Evolutionary conservation across 2,329 filamentous ascomycete genomes (phyloP).

Genomic region (Aspergillus phoenicis): DNA sequence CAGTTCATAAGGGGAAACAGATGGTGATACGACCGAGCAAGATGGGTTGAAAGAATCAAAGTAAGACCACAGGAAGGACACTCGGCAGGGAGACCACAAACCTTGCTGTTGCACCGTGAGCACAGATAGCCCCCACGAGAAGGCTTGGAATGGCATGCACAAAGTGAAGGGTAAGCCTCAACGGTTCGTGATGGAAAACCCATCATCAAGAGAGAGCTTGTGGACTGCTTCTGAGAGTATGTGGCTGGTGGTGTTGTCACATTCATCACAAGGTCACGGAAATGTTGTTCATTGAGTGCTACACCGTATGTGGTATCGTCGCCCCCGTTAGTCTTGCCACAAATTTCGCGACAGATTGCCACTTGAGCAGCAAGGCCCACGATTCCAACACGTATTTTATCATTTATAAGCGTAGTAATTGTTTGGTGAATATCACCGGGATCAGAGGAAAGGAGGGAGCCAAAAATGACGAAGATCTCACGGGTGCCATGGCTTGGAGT

Average conservation of each 20-base stretch:
- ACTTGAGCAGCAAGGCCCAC: slow-evolving; percentile 91
- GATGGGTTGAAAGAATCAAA: slow-evolving; percentile 88
- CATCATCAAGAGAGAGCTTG: slow-evolving; percentile 81
- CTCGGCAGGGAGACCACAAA: slow-evolving; percentile 85
- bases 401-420: slow-evolving; percentile 73
- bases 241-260: slow-evolving; percentile 88
- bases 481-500: slow-evolving; percentile 90
- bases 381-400: slow-evolving; percentile 84
- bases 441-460: slow-evolving; percentile 85
- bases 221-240: slow-evolving; percentile 57
- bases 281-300: slow-evolving; percentile 83
- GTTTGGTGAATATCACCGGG: slow-evolving; percentile 95
- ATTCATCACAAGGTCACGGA: slow-evolving; percentile 83
- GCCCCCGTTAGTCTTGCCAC: slow-evolving; percentile 81
- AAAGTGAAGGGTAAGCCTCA: slow-evolving; percentile 72
- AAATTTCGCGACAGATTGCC: slow-evolving; percentile 87
- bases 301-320: slow-evolving; percentile 74
- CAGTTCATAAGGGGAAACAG: slow-evolving; percentile 89
- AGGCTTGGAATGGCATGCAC: slow-evolving; percentile 85
- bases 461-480: slow-evolving; percentile 89
- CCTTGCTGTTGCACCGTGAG: slow-evolving; percentile 83
- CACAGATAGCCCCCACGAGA: slow-evolving; percentile 85
- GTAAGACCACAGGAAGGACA: slow-evolving; percentile 91
- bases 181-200: slow-evolving; percentile 89
- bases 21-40: slow-evolving; percentile 91